Conservation (phyloP, 805 yeast species). For the Metschnikowia kunwiensis region DNA sequence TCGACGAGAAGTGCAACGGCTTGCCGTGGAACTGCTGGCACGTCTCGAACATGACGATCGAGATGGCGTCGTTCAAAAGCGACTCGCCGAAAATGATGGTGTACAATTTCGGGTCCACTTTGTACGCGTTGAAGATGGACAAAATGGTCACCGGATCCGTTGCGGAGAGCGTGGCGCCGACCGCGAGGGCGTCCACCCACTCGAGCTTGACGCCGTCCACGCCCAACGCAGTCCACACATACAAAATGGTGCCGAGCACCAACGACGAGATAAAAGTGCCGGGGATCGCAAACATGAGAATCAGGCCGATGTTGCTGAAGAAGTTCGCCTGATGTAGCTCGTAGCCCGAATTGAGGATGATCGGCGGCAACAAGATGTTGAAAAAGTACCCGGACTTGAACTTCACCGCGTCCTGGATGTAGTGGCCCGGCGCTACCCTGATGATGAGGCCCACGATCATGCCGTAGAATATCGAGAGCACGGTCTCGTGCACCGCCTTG, state of each 20-base stretch:
- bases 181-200: constrained; percentile 95
- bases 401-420: constrained; percentile 94
- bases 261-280: constrained; percentile 93
- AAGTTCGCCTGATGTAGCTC: constrained; percentile 95
- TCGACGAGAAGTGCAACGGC: constrained; percentile 62
- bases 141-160: constrained; percentile 98
- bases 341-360: constrained; percentile 92
- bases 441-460: constrained; percentile 93
- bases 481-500: constrained; percentile 97
- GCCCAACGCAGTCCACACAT: constrained; percentile 88
- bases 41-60: constrained; percentile 98
- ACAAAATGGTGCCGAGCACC: constrained; percentile 84
- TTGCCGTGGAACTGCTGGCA: constrained; percentile 95
- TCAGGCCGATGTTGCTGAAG: constrained; percentile 86
- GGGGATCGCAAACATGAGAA: constrained; percentile 90
- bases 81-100: constrained; percentile 98
- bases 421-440: constrained; percentile 91
- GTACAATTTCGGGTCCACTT: constrained; percentile 95
- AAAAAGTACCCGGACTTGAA: constrained; percentile 93
- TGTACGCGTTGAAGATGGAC: constrained; percentile 94
- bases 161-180: constrained; percentile 96
- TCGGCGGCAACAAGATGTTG: constrained; percentile 92
- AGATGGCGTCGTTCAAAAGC: constrained; percentile 91
- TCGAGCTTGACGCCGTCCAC: constrained; percentile 84
- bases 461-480: constrained; percentile 91